Conservation (phyloP, 108 stramenopile species). For the Fistulifera solaris region DNA sequence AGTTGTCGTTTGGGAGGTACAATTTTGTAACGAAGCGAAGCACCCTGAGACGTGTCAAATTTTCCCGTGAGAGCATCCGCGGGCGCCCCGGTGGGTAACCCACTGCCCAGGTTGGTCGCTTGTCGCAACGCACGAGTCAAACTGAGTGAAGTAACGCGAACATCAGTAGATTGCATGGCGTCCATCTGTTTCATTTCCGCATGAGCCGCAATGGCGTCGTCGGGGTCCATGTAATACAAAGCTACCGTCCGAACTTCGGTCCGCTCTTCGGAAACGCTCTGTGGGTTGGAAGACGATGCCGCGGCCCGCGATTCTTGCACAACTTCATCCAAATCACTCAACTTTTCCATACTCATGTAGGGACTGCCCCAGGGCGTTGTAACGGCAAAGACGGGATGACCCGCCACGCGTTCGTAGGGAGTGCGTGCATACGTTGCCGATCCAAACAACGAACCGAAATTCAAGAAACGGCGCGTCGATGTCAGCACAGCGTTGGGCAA, state of each 20-base stretch:
- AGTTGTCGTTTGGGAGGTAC: constrained; percentile 72
- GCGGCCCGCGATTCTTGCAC: constrained; percentile 8
- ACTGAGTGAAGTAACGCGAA: constrained; percentile 51
- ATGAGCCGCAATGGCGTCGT: constrained; percentile 61
- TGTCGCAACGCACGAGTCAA: constrained; percentile 64
- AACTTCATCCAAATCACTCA: constrained; percentile 27
- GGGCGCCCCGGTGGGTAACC: constrained; percentile 62
- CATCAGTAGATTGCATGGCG: constrained; percentile 52
- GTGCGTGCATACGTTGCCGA: constrained; percentile 27
- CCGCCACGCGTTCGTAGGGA: constrained; percentile 62
- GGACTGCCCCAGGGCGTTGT: constrained; percentile 76
- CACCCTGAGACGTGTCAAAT: constrained; percentile 38
- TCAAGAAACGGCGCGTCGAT: constrained; percentile 5
- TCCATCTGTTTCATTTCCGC: constrained; percentile 79
- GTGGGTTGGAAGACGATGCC: background rate
- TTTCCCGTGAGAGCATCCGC: constrained; percentile 53
- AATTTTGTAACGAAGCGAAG: constrained; percentile 74
- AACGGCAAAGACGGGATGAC: constrained; percentile 77
- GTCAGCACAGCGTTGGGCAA: too few relatives aligned
- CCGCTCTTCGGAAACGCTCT: constrained; percentile 26
- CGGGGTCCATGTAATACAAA: constrained; percentile 72
- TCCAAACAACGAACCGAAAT: constrained; percentile 21
- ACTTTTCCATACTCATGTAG: constrained; percentile 76
- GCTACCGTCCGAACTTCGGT: constrained; percentile 51
- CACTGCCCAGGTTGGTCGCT: constrained; percentile 55